Evolutionary conservation across 257 asterid genomes (phyloP), one percentile per base, ranked within the genome.

Genomic region (Capsicum rhomboideum): DNA sequence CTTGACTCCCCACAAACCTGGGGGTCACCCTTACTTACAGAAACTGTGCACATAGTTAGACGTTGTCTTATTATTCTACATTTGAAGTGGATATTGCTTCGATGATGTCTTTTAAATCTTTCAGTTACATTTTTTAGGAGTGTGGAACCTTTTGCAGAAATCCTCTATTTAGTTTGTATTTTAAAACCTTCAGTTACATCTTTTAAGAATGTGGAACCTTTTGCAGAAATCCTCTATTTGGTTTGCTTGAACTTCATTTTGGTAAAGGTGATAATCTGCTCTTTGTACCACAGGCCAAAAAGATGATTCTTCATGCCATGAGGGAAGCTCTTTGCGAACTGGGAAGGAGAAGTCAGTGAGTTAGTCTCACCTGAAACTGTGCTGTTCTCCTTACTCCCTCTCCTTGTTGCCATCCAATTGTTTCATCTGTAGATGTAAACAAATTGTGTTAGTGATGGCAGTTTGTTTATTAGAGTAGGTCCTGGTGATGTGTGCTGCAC

Each of bases 291-390:
- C 87, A 94, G 95, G 94, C 89, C 85, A 93, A 92, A 89, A 94
- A 91, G 86, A 93, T 93, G 93, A 74, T 85, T 26, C 66, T 90
- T 68, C 86, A 93, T 84, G 94, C 97, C 29, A 80, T 90, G 59
- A 20, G 14, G 16, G 28, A 81, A 83, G 94, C 91, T 13, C 83
- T 92, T 83, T 10, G 68, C 79, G 85, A 82, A 79, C 78, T 92
- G 89, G 88, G 81, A 85, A 28, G 4, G 21, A 18, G 1, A 34
- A 67, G 28, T 67, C 77, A 31, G 26, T 67, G 50, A 67, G 23
- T 34, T 18, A 34, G 26, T 67, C n/a, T 67, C 77, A 67, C 77
- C 49, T 67, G 26, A 67, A 17, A 67, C 14, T 67, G 77, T 34
- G 21, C 26, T 67, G 28, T 31, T 42, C 23, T 8, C 16, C 12